These are phyloP conservation scores for Flaveria robusta DNA, from an alignment of 129 eudicot species.

Conservation along the genomic window DNA sequence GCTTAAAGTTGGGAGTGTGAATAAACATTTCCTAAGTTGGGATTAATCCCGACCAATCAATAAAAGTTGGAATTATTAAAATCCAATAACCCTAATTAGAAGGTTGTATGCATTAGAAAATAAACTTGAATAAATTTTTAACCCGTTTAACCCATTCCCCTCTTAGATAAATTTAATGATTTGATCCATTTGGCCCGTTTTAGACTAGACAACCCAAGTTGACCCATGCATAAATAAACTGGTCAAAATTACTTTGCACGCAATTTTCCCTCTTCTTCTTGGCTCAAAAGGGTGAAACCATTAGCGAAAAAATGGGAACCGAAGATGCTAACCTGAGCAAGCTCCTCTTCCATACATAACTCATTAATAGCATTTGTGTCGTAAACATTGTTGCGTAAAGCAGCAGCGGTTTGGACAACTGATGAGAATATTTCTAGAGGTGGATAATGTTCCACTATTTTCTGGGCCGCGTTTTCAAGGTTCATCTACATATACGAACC, in stretches of 20 bases:
- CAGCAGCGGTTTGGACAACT: slow-evolving; percentile 51
- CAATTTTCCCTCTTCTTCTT: not conserved
- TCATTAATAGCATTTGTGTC: slow-evolving; percentile 36
- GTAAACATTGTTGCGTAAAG: slow-evolving; percentile 36
- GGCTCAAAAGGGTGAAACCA: not conserved
- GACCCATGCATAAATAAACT: not conserved
- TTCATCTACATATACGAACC: slow-evolving; percentile 46
- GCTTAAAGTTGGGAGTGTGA: too few species aligned
- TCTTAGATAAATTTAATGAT: not conserved
- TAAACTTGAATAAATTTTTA: not conserved
- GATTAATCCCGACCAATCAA: too few species aligned
- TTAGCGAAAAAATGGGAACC: not conserved
- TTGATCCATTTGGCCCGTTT: not conserved
- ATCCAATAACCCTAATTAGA: too few species aligned
- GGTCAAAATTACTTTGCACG: not conserved
- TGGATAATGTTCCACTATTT: slow-evolving; percentile 54
- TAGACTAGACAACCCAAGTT: not conserved
- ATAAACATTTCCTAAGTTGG: too few species aligned
- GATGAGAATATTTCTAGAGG: slow-evolving; percentile 72
- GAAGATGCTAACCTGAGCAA: slow-evolving; percentile 50
- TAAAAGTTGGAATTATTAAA: too few species aligned
- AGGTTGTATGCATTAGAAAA: not conserved
- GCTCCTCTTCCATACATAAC: slow-evolving; percentile 52
- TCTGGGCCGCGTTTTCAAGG: slow-evolving; percentile 60
- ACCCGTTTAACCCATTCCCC: not conserved